Percentiles rank a stretch among this genome's conserved stretches.
phyloP scores from a whole-genome alignment of 495 filamentous ascomycete genomes.

The Aspergillus haitiensis region DNA sequence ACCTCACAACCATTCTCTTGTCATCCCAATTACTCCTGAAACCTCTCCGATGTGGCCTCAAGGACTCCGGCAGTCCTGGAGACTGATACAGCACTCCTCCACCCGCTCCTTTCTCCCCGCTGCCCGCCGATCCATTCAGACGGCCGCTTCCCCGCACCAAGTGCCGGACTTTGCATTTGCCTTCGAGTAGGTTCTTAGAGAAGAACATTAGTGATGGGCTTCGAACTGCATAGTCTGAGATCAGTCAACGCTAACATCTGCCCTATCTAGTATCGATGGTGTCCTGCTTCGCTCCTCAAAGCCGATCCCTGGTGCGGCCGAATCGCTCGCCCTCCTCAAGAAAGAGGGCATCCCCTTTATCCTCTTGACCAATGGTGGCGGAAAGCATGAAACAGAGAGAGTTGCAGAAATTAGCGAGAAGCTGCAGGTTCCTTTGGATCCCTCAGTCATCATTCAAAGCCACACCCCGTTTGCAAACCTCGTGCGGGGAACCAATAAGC shows the following conservation, averaged over 20 bases:
- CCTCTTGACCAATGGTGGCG: slow-evolving; percentile 86
- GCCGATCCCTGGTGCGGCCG: slow-evolving; percentile 77
- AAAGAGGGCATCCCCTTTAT: slow-evolving; percentile 74
- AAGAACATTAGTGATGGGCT: no score
- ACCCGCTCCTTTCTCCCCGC: slow-evolving; percentile 23
- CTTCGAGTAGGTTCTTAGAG: slow-evolving; percentile 65
- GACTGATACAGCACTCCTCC: slow-evolving; percentile 31
- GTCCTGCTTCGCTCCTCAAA: slow-evolving; percentile 84
- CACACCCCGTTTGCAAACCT: slow-evolving; percentile 76
- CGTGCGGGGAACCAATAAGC: slow-evolving; percentile 40
- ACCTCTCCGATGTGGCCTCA: slow-evolving; percentile 29
- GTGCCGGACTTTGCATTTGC: slow-evolving; percentile 74
- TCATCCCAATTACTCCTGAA: background rate
- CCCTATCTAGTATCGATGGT: slow-evolving; percentile 75
- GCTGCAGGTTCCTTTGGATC: slow-evolving; percentile 59
- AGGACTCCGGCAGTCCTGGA: slow-evolving; percentile 31
- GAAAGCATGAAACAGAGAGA: slow-evolving; percentile 70
- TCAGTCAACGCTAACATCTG: no score
- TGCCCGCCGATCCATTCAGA: slow-evolving; percentile 34
- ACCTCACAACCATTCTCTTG: background rate
- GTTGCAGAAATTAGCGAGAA: slow-evolving; percentile 67
- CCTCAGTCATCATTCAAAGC: slow-evolving; percentile 73
- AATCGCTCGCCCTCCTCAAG: slow-evolving; percentile 71
- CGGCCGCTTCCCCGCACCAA: slow-evolving; percentile 30
- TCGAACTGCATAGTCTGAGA: no score